Conservation (phyloP, 1,284 basidiomycete species). For the Microbotryomycetes sp. region DNA sequence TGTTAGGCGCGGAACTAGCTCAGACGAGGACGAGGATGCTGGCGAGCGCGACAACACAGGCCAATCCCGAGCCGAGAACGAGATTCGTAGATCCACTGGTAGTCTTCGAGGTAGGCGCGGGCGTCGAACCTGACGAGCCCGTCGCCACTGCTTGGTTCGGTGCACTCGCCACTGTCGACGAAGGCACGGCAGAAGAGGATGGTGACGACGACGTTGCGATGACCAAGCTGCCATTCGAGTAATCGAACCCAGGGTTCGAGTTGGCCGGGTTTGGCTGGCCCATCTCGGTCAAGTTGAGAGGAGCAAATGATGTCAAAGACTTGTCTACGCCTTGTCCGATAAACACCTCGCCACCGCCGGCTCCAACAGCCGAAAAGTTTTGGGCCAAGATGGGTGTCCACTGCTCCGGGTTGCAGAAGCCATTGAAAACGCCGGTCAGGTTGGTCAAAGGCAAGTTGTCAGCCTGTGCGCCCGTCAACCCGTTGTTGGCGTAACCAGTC, state of each 20-base stretch:
- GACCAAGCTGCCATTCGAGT: not conserved
- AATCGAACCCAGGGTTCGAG: slow-evolving; percentile 19
- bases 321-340: slow-evolving; percentile 32
- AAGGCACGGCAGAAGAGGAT: not conserved
- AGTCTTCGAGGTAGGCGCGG: no score
- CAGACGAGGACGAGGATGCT: no score
- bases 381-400: slow-evolving; percentile 39
- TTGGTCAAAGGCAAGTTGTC: slow-evolving; percentile 36
- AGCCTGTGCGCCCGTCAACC: slow-evolving; percentile 26
- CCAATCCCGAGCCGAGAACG: no score
- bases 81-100: no score
- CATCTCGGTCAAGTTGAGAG: slow-evolving; percentile 33
- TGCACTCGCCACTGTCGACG: not conserved
- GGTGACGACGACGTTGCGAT: not conserved
- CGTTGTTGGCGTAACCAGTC: slow-evolving; percentile 38
- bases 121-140: not conserved
- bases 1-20: no score
- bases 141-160: not conserved
- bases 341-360: slow-evolving; percentile 37
- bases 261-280: slow-evolving; percentile 29
- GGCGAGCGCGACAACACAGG: no score
- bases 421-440: slow-evolving; percentile 39
- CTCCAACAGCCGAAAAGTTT: slow-evolving; percentile 35
- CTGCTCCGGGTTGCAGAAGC: slow-evolving; percentile 30
- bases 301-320: slow-evolving; percentile 26